Evolutionary conservation across 2,329 filamentous ascomycete species (phyloP).

Genomic region (Lecanicillium sp.): DNA sequence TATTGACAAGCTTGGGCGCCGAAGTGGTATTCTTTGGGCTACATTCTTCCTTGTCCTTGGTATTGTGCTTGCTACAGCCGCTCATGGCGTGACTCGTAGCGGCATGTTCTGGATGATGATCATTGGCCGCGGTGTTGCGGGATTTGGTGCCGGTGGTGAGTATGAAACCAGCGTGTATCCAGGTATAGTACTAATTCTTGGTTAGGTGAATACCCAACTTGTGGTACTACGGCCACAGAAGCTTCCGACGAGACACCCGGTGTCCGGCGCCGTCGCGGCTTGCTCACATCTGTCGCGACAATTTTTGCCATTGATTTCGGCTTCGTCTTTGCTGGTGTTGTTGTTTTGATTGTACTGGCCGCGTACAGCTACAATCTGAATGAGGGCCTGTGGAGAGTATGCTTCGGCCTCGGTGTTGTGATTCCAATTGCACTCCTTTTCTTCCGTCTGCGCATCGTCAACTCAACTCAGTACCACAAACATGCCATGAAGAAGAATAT

Average conservation of each 20-base stretch:
- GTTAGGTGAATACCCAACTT: slow-evolving; percentile 21
- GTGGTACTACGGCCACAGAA: slow-evolving; percentile 19
- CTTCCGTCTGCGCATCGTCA: slow-evolving; percentile 42
- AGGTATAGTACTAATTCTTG: background rate
- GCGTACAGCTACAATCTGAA: slow-evolving; percentile 23
- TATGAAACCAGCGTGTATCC: background rate
- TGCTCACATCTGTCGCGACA: slow-evolving; percentile 30
- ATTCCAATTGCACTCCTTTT: slow-evolving; percentile 42
- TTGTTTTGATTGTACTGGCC: slow-evolving; percentile 35
- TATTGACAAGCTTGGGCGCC: slow-evolving; percentile 37
- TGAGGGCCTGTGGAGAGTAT: slow-evolving; percentile 35
- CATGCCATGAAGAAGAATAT: slow-evolving; percentile 18
- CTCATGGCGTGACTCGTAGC: slow-evolving; percentile 29
- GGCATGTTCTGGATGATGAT: slow-evolving; percentile 45
- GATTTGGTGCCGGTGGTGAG: slow-evolving; percentile 33
- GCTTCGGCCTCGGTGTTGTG: slow-evolving; percentile 15
- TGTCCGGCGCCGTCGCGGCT: slow-evolving; percentile 18
- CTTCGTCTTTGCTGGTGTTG: slow-evolving; percentile 30
- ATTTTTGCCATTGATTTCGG: slow-evolving; percentile 28
- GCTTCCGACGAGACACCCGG: slow-evolving; percentile 18
- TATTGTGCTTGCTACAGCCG: slow-evolving; percentile 33
- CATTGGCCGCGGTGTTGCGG: slow-evolving; percentile 35
- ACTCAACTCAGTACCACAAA: slow-evolving; percentile 32
- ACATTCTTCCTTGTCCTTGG: slow-evolving; percentile 38
- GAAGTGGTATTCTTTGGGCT: slow-evolving; percentile 34